These are phyloP conservation scores for Coemansia sp. DNA, from an alignment of 192 early-diverging fungal species.

Conservation along the genomic window DNA sequence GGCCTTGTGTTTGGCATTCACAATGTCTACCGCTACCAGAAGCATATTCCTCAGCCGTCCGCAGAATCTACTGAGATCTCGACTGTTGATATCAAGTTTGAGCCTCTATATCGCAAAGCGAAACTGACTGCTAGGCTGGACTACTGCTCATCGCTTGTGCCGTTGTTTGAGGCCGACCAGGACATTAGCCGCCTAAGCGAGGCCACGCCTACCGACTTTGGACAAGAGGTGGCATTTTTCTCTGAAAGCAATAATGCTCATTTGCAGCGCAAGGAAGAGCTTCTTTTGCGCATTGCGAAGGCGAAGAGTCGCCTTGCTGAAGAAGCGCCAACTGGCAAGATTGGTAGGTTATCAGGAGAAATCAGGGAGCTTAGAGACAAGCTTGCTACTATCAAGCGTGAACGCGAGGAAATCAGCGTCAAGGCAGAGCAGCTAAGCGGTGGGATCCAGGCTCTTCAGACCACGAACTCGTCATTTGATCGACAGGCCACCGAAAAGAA, in stretches of 20 bases:
- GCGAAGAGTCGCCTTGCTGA: conserved; percentile 23
- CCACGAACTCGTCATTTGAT: conserved; percentile 32
- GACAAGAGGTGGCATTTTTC: conserved; percentile 17
- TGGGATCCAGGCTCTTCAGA: conserved; percentile 34
- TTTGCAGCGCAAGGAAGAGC: conserved; percentile 28
- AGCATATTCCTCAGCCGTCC: conserved; percentile 14
- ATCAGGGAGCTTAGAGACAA: conserved; percentile 28
- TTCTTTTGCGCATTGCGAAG: conserved; percentile 35
- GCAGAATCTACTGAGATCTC: conserved; percentile 10
- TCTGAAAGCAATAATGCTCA: conserved; percentile 26
- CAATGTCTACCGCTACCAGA: conserved; percentile 26
- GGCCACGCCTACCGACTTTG: conserved; percentile 17
- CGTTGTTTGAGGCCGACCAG: conserved; percentile 46
- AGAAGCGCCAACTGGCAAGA: conserved; percentile 20
- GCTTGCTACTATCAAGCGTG: conserved; percentile 11
- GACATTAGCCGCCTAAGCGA: conserved; percentile 24
- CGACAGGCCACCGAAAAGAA: conserved; percentile 42
- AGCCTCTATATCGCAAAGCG: conserved; percentile 41
- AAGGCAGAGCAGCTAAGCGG: conserved; percentile 22
- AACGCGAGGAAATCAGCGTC: conserved; percentile 19
- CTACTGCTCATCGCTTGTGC: conserved; percentile 36
- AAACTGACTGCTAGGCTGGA: conserved; percentile 43
- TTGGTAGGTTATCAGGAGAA: conserved; percentile 19
- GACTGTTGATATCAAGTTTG: conserved; percentile 16
- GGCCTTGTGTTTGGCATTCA: conserved; percentile 37